Conservation (phyloP, 176 grass and related monocot species). For the Carex scoparia region DNA sequence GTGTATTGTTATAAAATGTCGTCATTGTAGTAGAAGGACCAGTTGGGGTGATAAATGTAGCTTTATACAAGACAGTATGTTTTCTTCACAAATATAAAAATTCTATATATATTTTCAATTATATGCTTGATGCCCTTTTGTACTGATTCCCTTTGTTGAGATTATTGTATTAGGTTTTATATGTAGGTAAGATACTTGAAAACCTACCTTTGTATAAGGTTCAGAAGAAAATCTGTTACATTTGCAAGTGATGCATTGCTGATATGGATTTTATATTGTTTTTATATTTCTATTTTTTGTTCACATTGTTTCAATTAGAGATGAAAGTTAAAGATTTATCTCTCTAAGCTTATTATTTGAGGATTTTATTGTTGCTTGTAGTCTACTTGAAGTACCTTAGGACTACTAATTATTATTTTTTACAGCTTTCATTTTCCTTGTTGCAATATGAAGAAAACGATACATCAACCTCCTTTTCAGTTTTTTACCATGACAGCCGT, state of each 20-base stretch:
- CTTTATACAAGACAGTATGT: not conserved
- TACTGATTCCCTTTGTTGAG: too few relatives aligned
- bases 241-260: not conserved
- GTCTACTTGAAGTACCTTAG: not conserved
- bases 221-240: not conserved
- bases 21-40: not conserved
- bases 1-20: not conserved
- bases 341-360: not conserved
- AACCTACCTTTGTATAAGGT: not conserved
- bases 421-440: not conserved
- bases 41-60: not conserved
- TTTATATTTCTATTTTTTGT: not conserved
- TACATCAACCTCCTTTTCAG: too few relatives aligned
- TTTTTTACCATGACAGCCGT: too few relatives aligned
- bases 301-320: not conserved
- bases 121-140: not conserved
- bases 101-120: not conserved
- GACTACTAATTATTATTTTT: not conserved
- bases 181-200: not conserved
- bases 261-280: conserved; percentile 6
- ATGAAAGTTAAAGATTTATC: not conserved
- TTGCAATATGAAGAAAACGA: not conserved
- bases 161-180: not conserved
- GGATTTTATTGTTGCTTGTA: not conserved
- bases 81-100: not conserved